These are phyloP conservation scores for Oenanthe javanica DNA, from an alignment of 140 eudicot genomes.

Conservation along the genomic window DNA sequence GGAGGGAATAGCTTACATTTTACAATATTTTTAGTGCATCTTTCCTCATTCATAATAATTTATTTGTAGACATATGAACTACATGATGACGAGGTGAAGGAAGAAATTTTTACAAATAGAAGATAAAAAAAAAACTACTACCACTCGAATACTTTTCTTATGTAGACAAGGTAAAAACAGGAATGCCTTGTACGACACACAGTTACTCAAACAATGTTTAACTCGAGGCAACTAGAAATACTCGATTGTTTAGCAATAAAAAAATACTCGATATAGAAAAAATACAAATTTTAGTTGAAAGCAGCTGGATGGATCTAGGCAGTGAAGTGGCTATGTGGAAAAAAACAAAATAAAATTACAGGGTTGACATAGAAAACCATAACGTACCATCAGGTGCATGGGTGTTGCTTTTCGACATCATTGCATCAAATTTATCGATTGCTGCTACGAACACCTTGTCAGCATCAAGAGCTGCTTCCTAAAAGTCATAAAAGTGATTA, in stretches of 20 bases:
- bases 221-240: background rate
- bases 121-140: background rate
- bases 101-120: background rate
- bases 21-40: background rate
- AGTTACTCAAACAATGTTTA: background rate
- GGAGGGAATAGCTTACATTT: background rate
- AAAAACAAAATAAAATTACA: background rate
- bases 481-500: slow-evolving; percentile 11
- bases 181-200: background rate
- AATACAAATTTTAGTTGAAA: background rate
- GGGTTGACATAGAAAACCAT: background rate
- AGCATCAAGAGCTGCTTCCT: slow-evolving; percentile 92
- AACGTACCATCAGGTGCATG: slow-evolving; percentile 86
- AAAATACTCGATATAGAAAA: background rate
- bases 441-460: slow-evolving; percentile 97
- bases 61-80: background rate
- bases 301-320: background rate
- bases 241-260: too few relatives aligned
- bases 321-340: background rate
- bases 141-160: background rate
- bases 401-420: slow-evolving; percentile 85
- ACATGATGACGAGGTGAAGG: background rate
- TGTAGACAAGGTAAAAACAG: background rate
- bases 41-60: background rate
- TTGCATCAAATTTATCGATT: slow-evolving; percentile 89